Evolutionary conservation across 345 rosid species (phyloP), one percentile per base, ranked within the genome.

Genomic region (Iberis pinnata): DNA sequence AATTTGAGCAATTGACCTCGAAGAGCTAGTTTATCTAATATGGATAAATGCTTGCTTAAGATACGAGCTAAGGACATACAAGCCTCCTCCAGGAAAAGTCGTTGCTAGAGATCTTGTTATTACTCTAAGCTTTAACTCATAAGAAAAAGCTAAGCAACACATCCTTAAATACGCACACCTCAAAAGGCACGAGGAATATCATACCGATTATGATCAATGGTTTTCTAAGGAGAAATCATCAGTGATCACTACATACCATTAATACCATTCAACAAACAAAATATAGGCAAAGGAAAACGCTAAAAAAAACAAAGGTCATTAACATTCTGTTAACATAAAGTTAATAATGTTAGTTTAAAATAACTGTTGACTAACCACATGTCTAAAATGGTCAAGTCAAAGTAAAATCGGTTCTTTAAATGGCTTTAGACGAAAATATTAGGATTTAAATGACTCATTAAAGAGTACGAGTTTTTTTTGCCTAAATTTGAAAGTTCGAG

Each of bases 41-140:
- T 92, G 98, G 98, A 55, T 92, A 38, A 92, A 92, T 13, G 96
- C 98, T 53, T 92, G 98, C 60, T 70, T 92, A 55, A 68, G 98
- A 25, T 74, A 79, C 17, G 96, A 92, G 76, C 70, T 92, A 57
- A 75, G 95, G 29, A 78, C 84, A 46, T 83, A 78, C 69, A 74
- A 83, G 53, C 80, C 84, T 8, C 75, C 73, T 0, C 5, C 73
- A 0, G 96, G 88, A 48, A 92, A 78, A 73, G 81, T 86, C 7
- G 78, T 60, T 13, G 95, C 98, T 26, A 77, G 95, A 54, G 98
- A 92, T 76, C 80, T 87, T 15, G 80, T 95, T 63, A 81, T 67
- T 58, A 76, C 84, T 9, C 64, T 87, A 33, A 92, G 98, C 53
- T 93, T 93, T 12, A 59, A 29, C 7, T 92, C 98, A 0, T 96